Base-by-base conservation (phyloP, 2,329 filamentous ascomycete genomes). In the Metarhizium robertsii region DNA sequence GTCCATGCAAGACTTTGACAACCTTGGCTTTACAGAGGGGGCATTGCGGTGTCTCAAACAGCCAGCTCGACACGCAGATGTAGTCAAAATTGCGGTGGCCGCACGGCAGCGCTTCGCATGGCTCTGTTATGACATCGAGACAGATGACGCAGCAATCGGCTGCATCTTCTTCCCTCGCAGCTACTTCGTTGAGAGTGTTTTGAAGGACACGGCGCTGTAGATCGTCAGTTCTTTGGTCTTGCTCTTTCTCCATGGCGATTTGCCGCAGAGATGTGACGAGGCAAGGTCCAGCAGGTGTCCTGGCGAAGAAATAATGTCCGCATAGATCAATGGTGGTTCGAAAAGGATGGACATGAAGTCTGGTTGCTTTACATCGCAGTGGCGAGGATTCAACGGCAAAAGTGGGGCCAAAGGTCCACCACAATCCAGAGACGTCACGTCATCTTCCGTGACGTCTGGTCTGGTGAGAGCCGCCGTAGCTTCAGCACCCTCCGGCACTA, bases 31-130 rank as follows among this genome's bases (percentile, higher is more conserved):
- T 85, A 81, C 92, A 97, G 53, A 96, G 76, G 18, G 92, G 92
- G 65, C 92, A 96, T 50, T 76, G 80, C 0, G 85, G 76, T 10
- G 81, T 80, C 60, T 87, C 77, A 61, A 90, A 79, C 5, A 95
- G 75, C 92, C 92, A 96, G 70, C 80, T 91, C 25, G 86, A 72
- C 6, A 96, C 79, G 69, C 92, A 97, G 13, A 90, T 69, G 66
- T 91, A 95, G 74, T 96, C 91, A 67, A 95, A 96, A 61, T 85
- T 83, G 56, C 76, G 73, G 73, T 97, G 92, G 46, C 81, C 79
- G 75, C 92, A 97, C 7, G 92, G 91, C 20, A 79, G 73, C 7
- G 88, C 82, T 52, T 86, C 76, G 59, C 88, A 90, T 53, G 81
- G 73, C 63, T 94, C 88, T 10, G 83, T 82, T 64, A 96, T 77